Percentiles rank a stretch among this genome's conserved stretches.
Evolutionary conservation across 2,329 filamentous ascomycete species (phyloP).

Genomic region (Xylariaceae sp.): DNA sequence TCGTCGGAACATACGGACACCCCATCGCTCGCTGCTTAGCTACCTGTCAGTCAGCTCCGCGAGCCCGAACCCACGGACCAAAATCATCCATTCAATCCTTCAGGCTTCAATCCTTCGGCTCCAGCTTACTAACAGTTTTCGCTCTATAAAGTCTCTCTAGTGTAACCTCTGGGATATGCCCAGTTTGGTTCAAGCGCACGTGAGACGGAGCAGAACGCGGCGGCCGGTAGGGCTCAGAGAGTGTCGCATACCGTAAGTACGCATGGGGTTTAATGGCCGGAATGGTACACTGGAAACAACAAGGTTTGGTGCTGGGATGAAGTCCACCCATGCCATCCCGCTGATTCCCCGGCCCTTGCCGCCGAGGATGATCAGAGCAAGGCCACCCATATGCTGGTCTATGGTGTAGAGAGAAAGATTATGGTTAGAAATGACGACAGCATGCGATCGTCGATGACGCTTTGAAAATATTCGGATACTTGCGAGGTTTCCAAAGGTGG

Average conservation of each 20-base stretch:
- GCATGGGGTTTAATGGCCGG: slow-evolving; percentile 3
- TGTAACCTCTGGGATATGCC: slow-evolving; percentile 1
- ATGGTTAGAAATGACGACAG: slow-evolving; percentile 8
- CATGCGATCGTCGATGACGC: neutral
- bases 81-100: slow-evolving; percentile 12
- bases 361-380: slow-evolving; percentile 18
- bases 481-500: neutral
- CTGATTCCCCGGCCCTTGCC: slow-evolving; percentile 19
- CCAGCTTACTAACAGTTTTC: slow-evolving; percentile 9
- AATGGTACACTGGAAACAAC: neutral
- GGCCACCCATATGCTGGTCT: slow-evolving; percentile 1
- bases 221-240: neutral
- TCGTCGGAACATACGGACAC: slow-evolving; percentile 21
- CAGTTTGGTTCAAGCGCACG: neutral
- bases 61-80: slow-evolving; percentile 19
- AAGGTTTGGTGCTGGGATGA: slow-evolving; percentile 7
- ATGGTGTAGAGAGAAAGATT: neutral
- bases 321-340: slow-evolving; percentile 9
- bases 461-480: slow-evolving; percentile 3
- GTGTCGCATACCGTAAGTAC: slow-evolving; percentile 1
- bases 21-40: slow-evolving; percentile 3
- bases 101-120: slow-evolving; percentile 21
- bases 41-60: slow-evolving; percentile 11
- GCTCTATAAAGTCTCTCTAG: too few relatives aligned
- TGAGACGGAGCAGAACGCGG: slow-evolving; percentile 17